Evolutionary conservation across 192 early-diverging fungal species (phyloP), one percentile per base, ranked within the genome.

Genomic region (Haplosporangium gracile): DNA sequence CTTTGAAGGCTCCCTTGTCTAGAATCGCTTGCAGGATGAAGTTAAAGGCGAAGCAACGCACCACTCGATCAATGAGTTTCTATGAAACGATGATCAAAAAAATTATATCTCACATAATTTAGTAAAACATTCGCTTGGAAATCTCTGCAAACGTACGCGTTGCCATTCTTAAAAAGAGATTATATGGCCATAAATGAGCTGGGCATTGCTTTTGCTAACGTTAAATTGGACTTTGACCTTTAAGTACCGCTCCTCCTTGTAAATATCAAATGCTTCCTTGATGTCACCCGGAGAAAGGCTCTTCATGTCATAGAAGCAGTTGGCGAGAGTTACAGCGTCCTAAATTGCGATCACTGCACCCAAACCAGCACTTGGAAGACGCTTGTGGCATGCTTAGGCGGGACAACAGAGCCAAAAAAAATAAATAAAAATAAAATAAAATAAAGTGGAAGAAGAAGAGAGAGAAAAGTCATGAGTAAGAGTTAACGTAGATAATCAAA

Each of bases 271-370:
- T 2, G 42, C 55, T 43, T 10, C 60, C 24, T 68, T 24, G 24
- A 68, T 18, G 18, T 22, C 22, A 0, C 34, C 26, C 1, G 55
- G 40, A 6, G 60, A 34, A 5, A 68, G 60, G 9, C 38, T 9
- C 1, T 76, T 32, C 22, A 76, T 36, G 0, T 68, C 60, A 39
- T 76, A 76, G 4, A 76, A 24, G 16, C 57, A 26, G 16, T 63
- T 76, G 16, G 75, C 40, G 7, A 76, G 60, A n/a, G 65, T 34
- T 2, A 76, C 75, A 0, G 75, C 36, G 7, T 76, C 75, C 40
- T 68, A 63, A 63, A 76, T 68, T n/a, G 55, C 40, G 1, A 20
- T 39, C 1, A 68, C 75, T 18, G 75, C 75, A 45, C 75, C 75
- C 47, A 65, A 63, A 5, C 75, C 75, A 3, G 57, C 55, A 29